A percentile compares a stretch with the other conserved stretches of the same genome.
Conservation (phyloP, 1,284 basidiomycete genomes). For the Austroboletus rostrupii region DNA sequence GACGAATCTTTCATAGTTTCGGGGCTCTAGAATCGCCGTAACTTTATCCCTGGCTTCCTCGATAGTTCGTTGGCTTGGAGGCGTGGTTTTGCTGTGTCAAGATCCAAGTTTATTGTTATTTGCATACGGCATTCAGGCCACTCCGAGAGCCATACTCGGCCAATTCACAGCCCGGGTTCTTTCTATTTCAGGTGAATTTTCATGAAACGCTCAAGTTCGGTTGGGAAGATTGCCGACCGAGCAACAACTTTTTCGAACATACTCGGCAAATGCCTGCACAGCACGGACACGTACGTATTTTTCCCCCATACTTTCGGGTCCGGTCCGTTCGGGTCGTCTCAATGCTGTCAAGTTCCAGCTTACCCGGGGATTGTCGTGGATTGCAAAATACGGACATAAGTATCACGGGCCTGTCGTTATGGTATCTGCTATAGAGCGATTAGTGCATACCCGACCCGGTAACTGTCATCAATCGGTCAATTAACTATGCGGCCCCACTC, state of each 20-base stretch:
- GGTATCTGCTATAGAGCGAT: not conserved
- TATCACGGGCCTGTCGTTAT: constrained; percentile 1
- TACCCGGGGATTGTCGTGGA: not conserved
- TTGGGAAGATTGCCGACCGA: not conserved
- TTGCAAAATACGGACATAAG: not conserved
- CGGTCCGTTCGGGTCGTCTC: not conserved
- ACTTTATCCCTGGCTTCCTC: not conserved
- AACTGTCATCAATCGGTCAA: constrained; percentile 6
- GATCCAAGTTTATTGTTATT: too few species aligned
- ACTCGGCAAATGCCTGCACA: not conserved
- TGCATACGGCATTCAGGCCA: not conserved
- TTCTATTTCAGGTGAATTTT: not conserved
- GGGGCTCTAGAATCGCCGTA: constrained; percentile 13
- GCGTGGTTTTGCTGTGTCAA: not conserved
- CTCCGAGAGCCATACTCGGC: not conserved
- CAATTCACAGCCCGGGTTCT: too few species aligned
- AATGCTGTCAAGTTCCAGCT: not conserved
- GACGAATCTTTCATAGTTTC: not conserved
- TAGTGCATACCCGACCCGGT: too few species aligned
- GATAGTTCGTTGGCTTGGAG: too few species aligned
- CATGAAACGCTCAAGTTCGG: not conserved
- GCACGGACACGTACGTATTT: not conserved
- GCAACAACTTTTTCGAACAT: not conserved
- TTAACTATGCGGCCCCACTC: not conserved
- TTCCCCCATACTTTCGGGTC: not conserved